Base-by-base conservation (phyloP, 257 asterid species). In the Nicotiana noctiflora region DNA sequence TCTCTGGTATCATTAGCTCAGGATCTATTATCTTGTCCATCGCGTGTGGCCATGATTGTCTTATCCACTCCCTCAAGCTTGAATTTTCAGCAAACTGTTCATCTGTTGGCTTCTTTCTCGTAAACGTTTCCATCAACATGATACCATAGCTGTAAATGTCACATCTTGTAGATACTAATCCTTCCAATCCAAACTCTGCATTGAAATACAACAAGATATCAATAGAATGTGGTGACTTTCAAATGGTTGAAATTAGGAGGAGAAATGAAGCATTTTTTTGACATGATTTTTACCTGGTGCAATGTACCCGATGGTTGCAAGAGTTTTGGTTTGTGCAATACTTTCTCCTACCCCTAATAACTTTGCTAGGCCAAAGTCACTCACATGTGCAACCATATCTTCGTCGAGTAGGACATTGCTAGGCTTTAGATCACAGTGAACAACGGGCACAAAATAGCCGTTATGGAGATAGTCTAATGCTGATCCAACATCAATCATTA, bases 151-250 rank as follows among this genome's bases (percentile, higher is more conserved):
- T 84, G 66, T 88, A 86, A 66, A 88, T 61, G 44, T 90, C 93
- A 8, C 89, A 81, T 55, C 80, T 83, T 31, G 86, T 79, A 2
- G 93, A 90, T 15, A 87, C 84, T 0, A 87, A 32, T 2, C 93
- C 93, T 83, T 85, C 88, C 49, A 44, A 80, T 81, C 93, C 91
- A 64, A 82, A 87, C 81, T 88, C 90, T 90, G 76, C 67, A 25
- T 4, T 34, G 32, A 44, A 82, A 29, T 49, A 80, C 32, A 40
- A 53, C 23, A 53, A 49, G 14, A 0, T 4, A 5, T 61, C 15
- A 72, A 60, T 57, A 34, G 37, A 62, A 7, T 53, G 8, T 55
- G 34, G 52, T 5, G 4, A 19, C 56, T 8, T 27, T 44, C 8
- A 34, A 61, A 40, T 19, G 17, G 13, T 59, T 56, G 15, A 68